A percentile compares a stretch with the other conserved stretches of the same genome.
Evolutionary conservation across 2,329 filamentous ascomycete species (phyloP).

Genomic region (Penicillium paneum): DNA sequence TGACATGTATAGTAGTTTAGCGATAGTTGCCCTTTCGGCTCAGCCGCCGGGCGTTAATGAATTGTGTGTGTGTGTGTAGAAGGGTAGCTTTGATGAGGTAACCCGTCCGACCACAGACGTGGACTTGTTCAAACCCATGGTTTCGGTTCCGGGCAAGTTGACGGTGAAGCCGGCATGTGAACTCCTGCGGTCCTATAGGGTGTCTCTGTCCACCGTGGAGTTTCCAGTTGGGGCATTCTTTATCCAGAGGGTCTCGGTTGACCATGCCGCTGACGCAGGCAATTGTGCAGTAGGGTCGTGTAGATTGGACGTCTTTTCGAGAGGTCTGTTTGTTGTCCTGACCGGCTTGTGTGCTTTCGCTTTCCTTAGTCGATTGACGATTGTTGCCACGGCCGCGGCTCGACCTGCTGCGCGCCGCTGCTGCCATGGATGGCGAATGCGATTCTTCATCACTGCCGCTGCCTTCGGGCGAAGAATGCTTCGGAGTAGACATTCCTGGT

Average conservation of each 20-base stretch:
- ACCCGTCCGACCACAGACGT: slow-evolving; percentile 25
- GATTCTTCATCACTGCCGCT: slow-evolving; percentile 21
- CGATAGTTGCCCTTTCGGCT: slow-evolving; percentile 29
- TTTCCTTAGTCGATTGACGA: slow-evolving; percentile 16
- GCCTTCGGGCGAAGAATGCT: slow-evolving; percentile 15
- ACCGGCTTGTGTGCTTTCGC: slow-evolving; percentile 11
- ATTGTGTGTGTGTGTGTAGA: slow-evolving; percentile 19
- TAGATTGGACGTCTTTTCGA: slow-evolving; percentile 11
- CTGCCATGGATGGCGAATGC: slow-evolving; percentile 15
- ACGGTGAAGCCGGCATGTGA: slow-evolving; percentile 18
- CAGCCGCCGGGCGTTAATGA: slow-evolving; percentile 26
- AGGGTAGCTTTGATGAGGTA: slow-evolving; percentile 30
- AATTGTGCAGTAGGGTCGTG: slow-evolving; percentile 23
- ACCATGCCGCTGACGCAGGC: slow-evolving; percentile 22
- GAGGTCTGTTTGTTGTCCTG: slow-evolving; percentile 16
- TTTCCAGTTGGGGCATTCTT: slow-evolving; percentile 36
- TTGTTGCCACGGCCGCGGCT: slow-evolving; percentile 28
- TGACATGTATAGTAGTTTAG: too few species aligned
- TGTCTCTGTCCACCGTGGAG: slow-evolving; percentile 30
- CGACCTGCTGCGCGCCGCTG: slow-evolving; percentile 13
- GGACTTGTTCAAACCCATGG: slow-evolving; percentile 24
- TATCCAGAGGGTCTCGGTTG: slow-evolving; percentile 19
- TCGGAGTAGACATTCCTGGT: slow-evolving; percentile 13
- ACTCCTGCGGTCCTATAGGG: slow-evolving; percentile 17
- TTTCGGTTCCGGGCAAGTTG: slow-evolving; percentile 20